phyloP scores from a whole-genome alignment of 441 rosid genomes.

The Euphorbia celastroides region DNA sequence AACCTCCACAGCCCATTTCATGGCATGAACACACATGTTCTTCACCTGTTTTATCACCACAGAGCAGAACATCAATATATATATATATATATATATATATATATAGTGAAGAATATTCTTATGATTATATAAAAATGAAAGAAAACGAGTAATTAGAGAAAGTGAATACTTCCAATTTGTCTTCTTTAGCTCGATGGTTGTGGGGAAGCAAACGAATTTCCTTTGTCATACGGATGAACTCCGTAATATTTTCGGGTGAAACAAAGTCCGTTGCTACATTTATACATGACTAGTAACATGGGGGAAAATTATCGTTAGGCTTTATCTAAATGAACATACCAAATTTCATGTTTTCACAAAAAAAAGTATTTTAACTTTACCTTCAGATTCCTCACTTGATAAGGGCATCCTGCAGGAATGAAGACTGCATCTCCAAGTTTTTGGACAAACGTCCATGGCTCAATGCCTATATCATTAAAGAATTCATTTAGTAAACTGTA shows the following conservation, averaged over 20 bases:
- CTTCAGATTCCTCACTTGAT: slow-evolving; percentile 92
- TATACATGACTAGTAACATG: slow-evolving; percentile 59
- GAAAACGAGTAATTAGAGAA: too few species aligned
- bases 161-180: slow-evolving; percentile 71
- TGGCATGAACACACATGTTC: slow-evolving; percentile 27
- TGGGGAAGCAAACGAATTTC: slow-evolving; percentile 83
- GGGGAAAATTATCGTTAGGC: too few species aligned
- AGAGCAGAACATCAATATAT: background rate
- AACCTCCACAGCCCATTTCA: slow-evolving; percentile 20
- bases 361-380: too few species aligned
- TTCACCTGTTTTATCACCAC: slow-evolving; percentile 19
- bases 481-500: background rate
- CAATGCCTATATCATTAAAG: slow-evolving; percentile 47
- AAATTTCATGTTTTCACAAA: too few species aligned
- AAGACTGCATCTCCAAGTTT: slow-evolving; percentile 80
- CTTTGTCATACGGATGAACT: slow-evolving; percentile 70
- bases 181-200: slow-evolving; percentile 78
- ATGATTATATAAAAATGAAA: too few species aligned
- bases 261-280: slow-evolving; percentile 90
- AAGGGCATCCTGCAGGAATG: slow-evolving; percentile 96
- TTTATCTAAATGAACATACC: too few species aligned
- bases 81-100: too few species aligned
- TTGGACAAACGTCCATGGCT: slow-evolving; percentile 93
- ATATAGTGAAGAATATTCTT: too few species aligned
- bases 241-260: slow-evolving; percentile 73